Base-by-base conservation (phyloP, 2,329 filamentous ascomycete genomes). In the Phyllosticta citriasiana region DNA sequence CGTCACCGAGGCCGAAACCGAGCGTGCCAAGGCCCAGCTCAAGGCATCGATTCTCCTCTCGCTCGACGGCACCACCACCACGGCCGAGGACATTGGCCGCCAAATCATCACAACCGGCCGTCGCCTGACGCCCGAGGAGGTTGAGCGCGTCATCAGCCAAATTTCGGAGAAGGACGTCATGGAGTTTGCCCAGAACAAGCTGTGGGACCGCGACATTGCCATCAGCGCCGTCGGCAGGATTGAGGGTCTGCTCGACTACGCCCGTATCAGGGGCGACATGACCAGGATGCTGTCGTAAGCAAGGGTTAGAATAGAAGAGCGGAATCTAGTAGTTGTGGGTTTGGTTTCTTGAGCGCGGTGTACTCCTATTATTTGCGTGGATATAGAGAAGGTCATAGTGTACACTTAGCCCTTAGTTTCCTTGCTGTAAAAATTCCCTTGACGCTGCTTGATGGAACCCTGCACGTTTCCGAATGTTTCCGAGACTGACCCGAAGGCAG, bases 1-100 rank as follows among this genome's bases (percentile, higher is more conserved):
- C 78, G 94, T 99, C 71, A 86, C 83, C 72, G 84, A 91, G 73
- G 87, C 92, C 67, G 94, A 99, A 81, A 89, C 92, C 64, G 94
- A 99, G 85, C 93, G 94, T 69, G 94, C 94, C 78, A 99, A 99
- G 86, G 90, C 94, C 66, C 94, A 99, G 82, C 88, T 99, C 71
- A 99, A 99, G 86, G 94, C 94, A 65, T 96, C 92, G 60, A 92
- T 99, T 72, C 89, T 99, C 65, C 87, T 99, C 67, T 96, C 91
- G 59, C 90, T 99, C 33, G 94, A 99, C 76, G 95, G 92, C 76
- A 97, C 94, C 73, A 97, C 94, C 56, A 91, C 94, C 70, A 88
- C 97, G 60, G 94, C 94, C 64, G 94, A 99, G 83, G 94, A 99
- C 76, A 96, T 99, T 76, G 94, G 94, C 73, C 90, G 94, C 77